Evolutionary conservation across 2,329 filamentous ascomycete genomes (phyloP).

Genomic region (Pseudogymnoascus sp.): DNA sequence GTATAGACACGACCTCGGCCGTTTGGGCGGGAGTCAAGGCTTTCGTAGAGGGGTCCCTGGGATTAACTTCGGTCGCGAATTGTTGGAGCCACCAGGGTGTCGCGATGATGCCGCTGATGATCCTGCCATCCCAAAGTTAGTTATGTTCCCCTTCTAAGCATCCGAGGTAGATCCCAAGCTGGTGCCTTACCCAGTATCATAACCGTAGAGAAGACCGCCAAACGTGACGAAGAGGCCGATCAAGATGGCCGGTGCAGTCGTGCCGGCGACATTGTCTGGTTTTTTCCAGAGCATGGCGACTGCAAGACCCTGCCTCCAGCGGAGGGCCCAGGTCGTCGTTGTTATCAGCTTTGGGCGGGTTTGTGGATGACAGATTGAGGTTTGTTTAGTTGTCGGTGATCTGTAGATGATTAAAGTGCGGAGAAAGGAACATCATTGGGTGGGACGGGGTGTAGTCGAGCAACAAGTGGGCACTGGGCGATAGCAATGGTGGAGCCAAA

Average conservation of each 20-base stretch:
- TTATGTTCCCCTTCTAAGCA: neutral
- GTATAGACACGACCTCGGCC: constrained; percentile 69
- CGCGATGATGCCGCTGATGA: constrained; percentile 63
- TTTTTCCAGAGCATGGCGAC: constrained; percentile 47
- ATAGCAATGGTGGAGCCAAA: constrained; percentile 1
- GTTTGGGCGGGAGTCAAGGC: constrained; percentile 46
- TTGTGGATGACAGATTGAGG: constrained; percentile 3
- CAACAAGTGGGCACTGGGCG: constrained; percentile 4
- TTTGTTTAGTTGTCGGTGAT: constrained; percentile 5
- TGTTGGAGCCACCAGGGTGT: constrained; percentile 58
- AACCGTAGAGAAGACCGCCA: constrained; percentile 60
- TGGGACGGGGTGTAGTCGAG: neutral
- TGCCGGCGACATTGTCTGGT: constrained; percentile 66
- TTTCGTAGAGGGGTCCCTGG: constrained; percentile 26
- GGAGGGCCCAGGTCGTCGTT: constrained; percentile 5
- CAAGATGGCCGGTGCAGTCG: constrained; percentile 63
- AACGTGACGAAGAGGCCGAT: constrained; percentile 63
- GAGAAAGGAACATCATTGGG: constrained; percentile 6
- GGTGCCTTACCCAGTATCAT: constrained; percentile 56
- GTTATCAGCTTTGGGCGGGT: constrained; percentile 4
- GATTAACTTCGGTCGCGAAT: constrained; percentile 43
- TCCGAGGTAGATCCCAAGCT: neutral
- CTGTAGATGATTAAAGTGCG: constrained; percentile 6
- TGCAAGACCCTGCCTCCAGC: constrained; percentile 5
- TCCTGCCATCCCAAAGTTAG: constrained; percentile 33